A percentile compares a stretch with the other conserved stretches of the same genome.
phyloP scores from a whole-genome alignment of 768 basidiomycete species.

The Russula virescens region DNA sequence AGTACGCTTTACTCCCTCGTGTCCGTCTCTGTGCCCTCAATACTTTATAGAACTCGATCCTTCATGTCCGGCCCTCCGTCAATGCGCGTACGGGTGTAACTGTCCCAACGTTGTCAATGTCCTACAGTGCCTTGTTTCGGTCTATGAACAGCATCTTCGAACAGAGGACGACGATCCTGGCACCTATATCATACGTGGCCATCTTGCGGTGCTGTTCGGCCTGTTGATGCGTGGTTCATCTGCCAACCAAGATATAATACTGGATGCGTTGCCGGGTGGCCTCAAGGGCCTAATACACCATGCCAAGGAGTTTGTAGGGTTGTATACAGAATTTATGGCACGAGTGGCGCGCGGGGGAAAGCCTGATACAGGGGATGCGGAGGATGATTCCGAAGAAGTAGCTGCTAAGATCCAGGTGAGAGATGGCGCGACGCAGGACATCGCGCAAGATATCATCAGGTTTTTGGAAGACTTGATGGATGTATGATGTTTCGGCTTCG shows the following conservation, averaged over 20 bases:
- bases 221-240: conserved; percentile 36
- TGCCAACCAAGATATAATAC: conserved; percentile 32
- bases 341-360: conserved; percentile 25
- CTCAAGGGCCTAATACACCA: conserved; percentile 34
- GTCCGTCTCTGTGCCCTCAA: background rate
- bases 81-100: conserved; percentile 48
- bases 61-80: conserved; percentile 43
- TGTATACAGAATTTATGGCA: conserved; percentile 36
- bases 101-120: conserved; percentile 44
- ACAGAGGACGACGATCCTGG: conserved; percentile 29
- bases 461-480: conserved; percentile 44
- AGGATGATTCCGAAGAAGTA: conserved; percentile 14
- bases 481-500: background rate
- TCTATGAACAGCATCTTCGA: conserved; percentile 43
- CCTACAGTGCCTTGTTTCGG: conserved; percentile 43
- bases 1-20: conserved; percentile 41
- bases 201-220: conserved; percentile 70
- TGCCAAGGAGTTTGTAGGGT: conserved; percentile 37
- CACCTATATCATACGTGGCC: conserved; percentile 54
- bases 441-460: conserved; percentile 40
- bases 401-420: conserved; percentile 1
- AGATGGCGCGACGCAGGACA: conserved; percentile 28
- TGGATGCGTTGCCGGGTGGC: conserved; percentile 36
- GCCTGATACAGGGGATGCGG: conserved; percentile 16
- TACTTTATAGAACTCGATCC: conserved; percentile 43